A percentile compares a stretch with the other conserved stretches of the same genome.
Conservation (phyloP, 2,329 filamentous ascomycete species). For the Elsinoe australis region DNA sequence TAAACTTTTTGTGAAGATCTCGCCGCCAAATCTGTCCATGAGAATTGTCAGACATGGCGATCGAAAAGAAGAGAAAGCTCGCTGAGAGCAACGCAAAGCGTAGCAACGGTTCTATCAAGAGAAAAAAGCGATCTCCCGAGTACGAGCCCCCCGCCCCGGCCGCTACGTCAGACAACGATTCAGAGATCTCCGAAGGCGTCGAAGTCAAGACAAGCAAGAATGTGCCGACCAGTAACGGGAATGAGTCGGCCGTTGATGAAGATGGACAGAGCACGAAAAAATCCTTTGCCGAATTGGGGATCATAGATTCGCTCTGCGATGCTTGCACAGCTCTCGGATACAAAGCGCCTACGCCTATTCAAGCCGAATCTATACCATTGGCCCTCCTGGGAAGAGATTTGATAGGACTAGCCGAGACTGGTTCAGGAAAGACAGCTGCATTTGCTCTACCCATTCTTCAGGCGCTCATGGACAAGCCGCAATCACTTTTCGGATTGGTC, state of each 20-base stretch:
- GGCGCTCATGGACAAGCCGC: constrained; percentile 78
- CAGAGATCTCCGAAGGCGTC: constrained; percentile 22
- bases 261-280: constrained; percentile 34
- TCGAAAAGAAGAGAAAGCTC: constrained; percentile 15
- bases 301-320: constrained; percentile 81
- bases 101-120: constrained; percentile 12
- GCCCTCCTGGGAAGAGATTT: constrained; percentile 76
- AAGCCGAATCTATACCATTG: constrained; percentile 71
- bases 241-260: constrained; percentile 27
- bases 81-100: neutral
- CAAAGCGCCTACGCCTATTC: constrained; percentile 81
- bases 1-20: no score
- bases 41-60: neutral
- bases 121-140: constrained; percentile 20
- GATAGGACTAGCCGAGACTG: constrained; percentile 91
- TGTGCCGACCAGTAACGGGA: no score
- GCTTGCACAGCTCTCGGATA: constrained; percentile 77
- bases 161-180: constrained; percentile 19
- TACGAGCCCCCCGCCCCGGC: neutral
- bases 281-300: constrained; percentile 64
- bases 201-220: no score
- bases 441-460: constrained; percentile 92
- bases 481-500: constrained; percentile 78
- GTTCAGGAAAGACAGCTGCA: constrained; percentile 90
- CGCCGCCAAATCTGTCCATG: neutral